Base-by-base conservation (phyloP, 306 rosid species). In the Ziziphus jujuba region DNA sequence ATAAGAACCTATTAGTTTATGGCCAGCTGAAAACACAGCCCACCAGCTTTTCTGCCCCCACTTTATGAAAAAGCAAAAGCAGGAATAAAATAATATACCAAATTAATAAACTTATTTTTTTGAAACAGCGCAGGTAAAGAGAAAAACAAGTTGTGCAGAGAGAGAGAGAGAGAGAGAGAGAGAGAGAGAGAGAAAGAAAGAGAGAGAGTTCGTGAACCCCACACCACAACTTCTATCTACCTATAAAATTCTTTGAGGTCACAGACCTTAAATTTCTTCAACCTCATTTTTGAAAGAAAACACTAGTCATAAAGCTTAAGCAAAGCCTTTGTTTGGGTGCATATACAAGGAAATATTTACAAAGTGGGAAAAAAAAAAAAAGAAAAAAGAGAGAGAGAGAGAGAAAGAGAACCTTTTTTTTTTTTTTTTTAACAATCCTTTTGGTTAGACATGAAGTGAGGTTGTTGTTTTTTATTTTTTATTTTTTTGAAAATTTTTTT, bases 31-130 rank as follows among this genome's bases (percentile, higher is more conserved):
- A 77, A 75, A 81, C 76, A 73, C 65, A 68, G 73, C 63, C 72
- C 77, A 77, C 83, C 84, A 75, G 77, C 91, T 84, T 84, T 88
- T 84, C 54, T 63, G 62, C 70, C 61, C 78, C 83, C 77, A 84
- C 89, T 86, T 88, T 72, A 69, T 75, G 55, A 72, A 47, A 87
- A 84, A 77, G 85, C 60, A 65, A 86, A 83, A 83, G 84, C 66
- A 71, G 57, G 76, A 81, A 86, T 69, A 79, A 74, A 79, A 79
- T 74, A 73, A 69, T 53, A 83, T 76, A 64, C 70, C 72, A 82
- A 88, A 77, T 62, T 72, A 81, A 68, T 75, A 84, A 79, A 81
- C n/a, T n/a, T n/a, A n/a, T n/a, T 40, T 9, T 6, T 40, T 40
- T 40, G 14, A 57, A 61, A 21, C 59, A 47, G 63, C 4, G 61